Percentiles rank a stretch among this genome's conserved stretches.
Evolutionary conservation across 2,329 filamentous ascomycete species (phyloP).

Genomic region (Xylariaceae sp.): DNA sequence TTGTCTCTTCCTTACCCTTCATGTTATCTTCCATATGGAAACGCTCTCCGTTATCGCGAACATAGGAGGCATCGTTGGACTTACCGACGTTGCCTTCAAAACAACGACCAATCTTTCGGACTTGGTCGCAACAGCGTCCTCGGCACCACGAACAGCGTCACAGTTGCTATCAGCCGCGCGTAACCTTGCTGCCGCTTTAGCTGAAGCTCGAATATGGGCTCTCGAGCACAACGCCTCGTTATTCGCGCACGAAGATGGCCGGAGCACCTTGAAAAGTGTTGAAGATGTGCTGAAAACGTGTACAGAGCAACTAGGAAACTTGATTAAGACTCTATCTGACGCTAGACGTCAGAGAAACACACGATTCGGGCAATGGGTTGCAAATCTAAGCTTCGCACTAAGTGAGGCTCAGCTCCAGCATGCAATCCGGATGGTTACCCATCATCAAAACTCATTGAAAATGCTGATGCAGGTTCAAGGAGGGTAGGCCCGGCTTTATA

Average conservation of each 20-base stretch:
- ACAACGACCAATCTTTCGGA: background rate
- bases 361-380: background rate
- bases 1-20: too few relatives aligned
- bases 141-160: background rate
- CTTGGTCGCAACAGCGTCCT: background rate
- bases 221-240: background rate
- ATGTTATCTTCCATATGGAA: too few relatives aligned
- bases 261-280: background rate
- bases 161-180: background rate
- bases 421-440: background rate
- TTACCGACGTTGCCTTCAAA: background rate
- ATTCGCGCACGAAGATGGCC: background rate
- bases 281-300: background rate
- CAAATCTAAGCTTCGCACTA: background rate
- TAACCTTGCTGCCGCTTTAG: background rate
- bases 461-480: background rate
- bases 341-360: background rate
- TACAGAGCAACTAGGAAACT: background rate
- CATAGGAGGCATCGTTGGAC: background rate
- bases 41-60: background rate
- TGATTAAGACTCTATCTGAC: background rate
- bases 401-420: background rate
- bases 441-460: background rate
- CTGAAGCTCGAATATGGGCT: background rate
- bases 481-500: background rate